Evolutionary conservation across 257 asterid species (phyloP), one percentile per base, ranked within the genome.

Genomic region (Solanum ossicruentum): DNA sequence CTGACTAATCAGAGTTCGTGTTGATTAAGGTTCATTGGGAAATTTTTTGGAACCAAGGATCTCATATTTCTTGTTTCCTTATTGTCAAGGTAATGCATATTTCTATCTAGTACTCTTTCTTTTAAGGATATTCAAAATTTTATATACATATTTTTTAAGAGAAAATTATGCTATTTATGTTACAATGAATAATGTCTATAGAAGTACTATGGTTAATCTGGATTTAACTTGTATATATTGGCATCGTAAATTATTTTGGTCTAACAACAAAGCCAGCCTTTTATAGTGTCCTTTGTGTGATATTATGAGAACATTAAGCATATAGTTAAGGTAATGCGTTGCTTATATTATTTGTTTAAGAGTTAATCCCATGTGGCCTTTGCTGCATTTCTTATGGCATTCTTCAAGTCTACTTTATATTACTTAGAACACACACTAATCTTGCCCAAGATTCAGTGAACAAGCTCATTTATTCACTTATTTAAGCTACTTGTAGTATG

Each of bases 321-420:
- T 20, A 23, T 85, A 87, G 90, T 85, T 90, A 56, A 87, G 84
- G 78, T 26, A 91, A 85, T 88, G 87, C 90, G 88, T 91, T 90
- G 75, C 66, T 51, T 67, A 3, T 63, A 47, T 81, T 84, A 52
- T 39, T 61, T 36, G 39, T 56, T 85, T 12, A 41, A 21, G 39
- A 57, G 88, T 71, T 88, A 70, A 89, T 88, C 95, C 95, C 98
- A 95, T 93, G 98, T 95, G 96, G 93, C 84, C 91, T 83, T 91
- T 75, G 86, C 92, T 89, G 92, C 97, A 87, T 91, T 93, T 91
- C 78, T 82, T 92, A 88, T 91, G 93, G 91, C 26, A 60, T 89
- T 88, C 85, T 88, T 89, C 90, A 79, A 73, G 72, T 71, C 21
- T 89, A 86, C 91, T 92, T 90, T 88, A 88, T 86, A 88, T 86